Conservation (phyloP, 164 flowering plant genomes). For the Platanus orientalis region DNA sequence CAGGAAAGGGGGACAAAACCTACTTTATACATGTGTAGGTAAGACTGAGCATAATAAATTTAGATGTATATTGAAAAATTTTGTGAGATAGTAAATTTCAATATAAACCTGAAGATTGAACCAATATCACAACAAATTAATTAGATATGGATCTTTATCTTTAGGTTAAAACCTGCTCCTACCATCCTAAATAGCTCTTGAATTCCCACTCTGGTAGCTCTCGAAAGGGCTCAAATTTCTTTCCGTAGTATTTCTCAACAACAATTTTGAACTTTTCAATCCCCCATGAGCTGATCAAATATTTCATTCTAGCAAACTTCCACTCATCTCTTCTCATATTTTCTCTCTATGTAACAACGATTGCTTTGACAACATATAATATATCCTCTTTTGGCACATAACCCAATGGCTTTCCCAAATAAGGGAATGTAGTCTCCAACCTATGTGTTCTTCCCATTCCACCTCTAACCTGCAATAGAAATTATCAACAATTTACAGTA, state of each 20-base stretch:
- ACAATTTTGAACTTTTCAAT: conserved; percentile 91
- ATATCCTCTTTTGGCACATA: conserved; percentile 96
- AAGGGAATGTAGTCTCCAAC: conserved; percentile 85
- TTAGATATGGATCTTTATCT: not conserved
- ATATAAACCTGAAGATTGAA: not conserved
- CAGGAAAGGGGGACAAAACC: not conserved
- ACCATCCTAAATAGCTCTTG: conserved; percentile 94
- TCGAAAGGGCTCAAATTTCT: conserved; percentile 78
- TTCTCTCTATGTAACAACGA: conserved; percentile 93
- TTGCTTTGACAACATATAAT: conserved; percentile 90
- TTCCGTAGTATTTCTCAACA: conserved; percentile 92
- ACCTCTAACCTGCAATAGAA: conserved; percentile 84
- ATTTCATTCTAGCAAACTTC: conserved; percentile 93
- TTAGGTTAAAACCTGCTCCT: conserved; percentile 64
- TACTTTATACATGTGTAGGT: not conserved
- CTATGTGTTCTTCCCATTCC: conserved; percentile 99
- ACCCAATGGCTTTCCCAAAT: conserved; percentile 86
- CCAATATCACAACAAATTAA: too few relatives aligned
- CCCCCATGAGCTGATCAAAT: conserved; percentile 89
- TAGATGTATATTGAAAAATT: not conserved
- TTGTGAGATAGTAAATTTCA: not conserved
- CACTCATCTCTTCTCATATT: conserved; percentile 98
- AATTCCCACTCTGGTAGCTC: conserved; percentile 96
- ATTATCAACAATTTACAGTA: not conserved
- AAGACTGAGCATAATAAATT: not conserved